Conservation (phyloP, 345 rosid species). For the Eucalyptus microcorys region DNA sequence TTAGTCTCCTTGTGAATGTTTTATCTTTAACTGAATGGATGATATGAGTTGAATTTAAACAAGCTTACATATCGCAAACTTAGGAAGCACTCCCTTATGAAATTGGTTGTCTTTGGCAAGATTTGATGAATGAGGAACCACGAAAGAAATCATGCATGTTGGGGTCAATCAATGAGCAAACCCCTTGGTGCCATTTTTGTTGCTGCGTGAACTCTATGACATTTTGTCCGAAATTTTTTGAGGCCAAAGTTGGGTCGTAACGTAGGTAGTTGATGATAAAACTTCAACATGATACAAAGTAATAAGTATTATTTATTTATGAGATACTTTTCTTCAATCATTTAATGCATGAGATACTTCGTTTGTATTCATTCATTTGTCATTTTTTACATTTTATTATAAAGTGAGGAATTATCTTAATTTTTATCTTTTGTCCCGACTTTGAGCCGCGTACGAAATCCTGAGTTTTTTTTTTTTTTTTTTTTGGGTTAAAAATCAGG, state of each 20-base stretch:
- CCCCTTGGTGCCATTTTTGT: not conserved
- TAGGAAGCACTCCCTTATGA: not conserved
- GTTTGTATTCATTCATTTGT: rapidly evolving
- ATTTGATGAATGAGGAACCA: not conserved
- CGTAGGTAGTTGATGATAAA: not conserved
- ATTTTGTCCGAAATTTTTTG: not conserved
- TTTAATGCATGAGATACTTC: rapidly evolving
- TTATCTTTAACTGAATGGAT: not conserved
- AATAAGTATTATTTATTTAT: not conserved
- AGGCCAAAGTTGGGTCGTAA: not conserved
- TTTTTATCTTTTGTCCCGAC: not conserved
- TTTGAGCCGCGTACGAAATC: not conserved
- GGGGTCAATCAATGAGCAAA: not conserved
- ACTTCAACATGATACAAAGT: not conserved
- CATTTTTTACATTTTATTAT: not conserved
- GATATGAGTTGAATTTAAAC: not conserved
- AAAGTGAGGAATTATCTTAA: not conserved
- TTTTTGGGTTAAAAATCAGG: not conserved
- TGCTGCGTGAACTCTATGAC: not conserved
- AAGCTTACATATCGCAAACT: not conserved
- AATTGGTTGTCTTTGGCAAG: not conserved
- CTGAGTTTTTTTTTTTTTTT: not conserved
- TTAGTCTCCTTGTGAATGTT: not conserved
- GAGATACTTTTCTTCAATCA: not conserved
- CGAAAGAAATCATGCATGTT: not conserved